Conservation (phyloP, 2,329 filamentous ascomycete genomes). For the Xylaria sp. region DNA sequence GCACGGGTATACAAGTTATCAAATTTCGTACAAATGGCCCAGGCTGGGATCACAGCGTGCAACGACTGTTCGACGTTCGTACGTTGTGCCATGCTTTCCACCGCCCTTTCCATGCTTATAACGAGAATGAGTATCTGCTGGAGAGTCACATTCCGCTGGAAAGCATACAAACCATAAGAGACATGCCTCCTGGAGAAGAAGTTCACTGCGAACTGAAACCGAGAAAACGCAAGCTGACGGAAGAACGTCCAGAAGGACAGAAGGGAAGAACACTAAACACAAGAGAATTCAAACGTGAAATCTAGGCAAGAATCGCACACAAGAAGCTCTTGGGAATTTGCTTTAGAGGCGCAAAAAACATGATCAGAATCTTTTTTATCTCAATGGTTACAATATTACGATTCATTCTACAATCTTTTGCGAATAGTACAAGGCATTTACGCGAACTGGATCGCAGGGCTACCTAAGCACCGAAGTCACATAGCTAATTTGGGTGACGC, state of each 20-base stretch:
- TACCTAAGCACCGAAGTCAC: too few species aligned
- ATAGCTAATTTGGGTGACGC: too few species aligned
- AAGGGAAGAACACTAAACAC: too few species aligned
- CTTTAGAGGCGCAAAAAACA: too few species aligned
- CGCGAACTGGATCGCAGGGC: too few species aligned
- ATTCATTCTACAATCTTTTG: too few species aligned
- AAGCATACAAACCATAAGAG: conserved; percentile 6
- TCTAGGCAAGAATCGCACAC: too few species aligned
- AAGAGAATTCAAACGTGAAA: too few species aligned
- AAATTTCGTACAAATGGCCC: conserved; percentile 23
- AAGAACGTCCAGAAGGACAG: not conserved
- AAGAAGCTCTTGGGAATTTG: too few species aligned
- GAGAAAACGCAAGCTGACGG: not conserved
- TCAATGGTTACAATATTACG: too few species aligned
- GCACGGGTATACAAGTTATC: conserved; percentile 15
- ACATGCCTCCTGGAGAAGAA: not conserved
- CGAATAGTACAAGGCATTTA: too few species aligned
- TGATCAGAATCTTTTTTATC: too few species aligned
- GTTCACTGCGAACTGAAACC: not conserved
- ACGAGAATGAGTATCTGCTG: conserved; percentile 2
- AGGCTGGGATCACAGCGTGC: conserved; percentile 31
- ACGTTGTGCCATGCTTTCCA: not conserved
- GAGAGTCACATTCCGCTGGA: conserved; percentile 25
- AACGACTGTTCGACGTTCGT: conserved; percentile 28
- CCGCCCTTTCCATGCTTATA: not conserved